Base-by-base conservation (phyloP, 148 eudicot species). In the Limonium bicolor region DNA sequence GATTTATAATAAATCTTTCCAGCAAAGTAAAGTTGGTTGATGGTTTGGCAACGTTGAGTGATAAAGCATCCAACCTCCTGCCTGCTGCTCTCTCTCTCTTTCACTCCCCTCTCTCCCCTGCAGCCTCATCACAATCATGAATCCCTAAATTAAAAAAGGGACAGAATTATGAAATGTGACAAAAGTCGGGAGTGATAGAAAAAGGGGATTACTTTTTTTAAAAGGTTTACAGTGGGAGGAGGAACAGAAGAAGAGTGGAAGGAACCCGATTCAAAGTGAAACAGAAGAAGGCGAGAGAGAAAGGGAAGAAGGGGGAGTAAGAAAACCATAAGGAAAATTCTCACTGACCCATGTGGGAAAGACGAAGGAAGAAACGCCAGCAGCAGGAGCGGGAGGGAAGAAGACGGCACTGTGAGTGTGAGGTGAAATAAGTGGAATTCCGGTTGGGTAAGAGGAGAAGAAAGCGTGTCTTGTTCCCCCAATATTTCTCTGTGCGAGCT, bases 11-110 rank as follows among this genome's bases (percentile, higher is more conserved):
- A n/a, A 72, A 69, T 71, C 92, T 86, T 86, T 56, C 56, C 50
- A 75, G 53, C 60, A 39, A 82, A 82, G 94, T 73, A 68, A 78
- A 67, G 86, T 61, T 71, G 29, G 86, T 70, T 76, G 82, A 69
- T 58, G 58, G 75, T 59, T 46, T 61, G 38, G 35, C 41, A 27
- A 47, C 63, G 45, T 70, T 75, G 86, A 74, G 78, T 81, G 73
- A 63, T 39, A 58, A 53, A 67, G 60, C 63, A 55, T 58, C 80
- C 69, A 75, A 81, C 64, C 62, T 50, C 53, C 55, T 51, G 18
- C 27, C 13, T 15, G 4, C 36, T 16, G 7, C 36, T 20, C 41
- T 20, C 43, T 32, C 48, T 50, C 54, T 50, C 30, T 25, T 47
- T 24, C 13, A 27, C 20, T 27, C 25, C 48, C 24, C 36, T 47